These are phyloP conservation scores for Coix lacrymajobi DNA, from an alignment of 176 grass and related monocot species.

Conservation along the genomic window DNA sequence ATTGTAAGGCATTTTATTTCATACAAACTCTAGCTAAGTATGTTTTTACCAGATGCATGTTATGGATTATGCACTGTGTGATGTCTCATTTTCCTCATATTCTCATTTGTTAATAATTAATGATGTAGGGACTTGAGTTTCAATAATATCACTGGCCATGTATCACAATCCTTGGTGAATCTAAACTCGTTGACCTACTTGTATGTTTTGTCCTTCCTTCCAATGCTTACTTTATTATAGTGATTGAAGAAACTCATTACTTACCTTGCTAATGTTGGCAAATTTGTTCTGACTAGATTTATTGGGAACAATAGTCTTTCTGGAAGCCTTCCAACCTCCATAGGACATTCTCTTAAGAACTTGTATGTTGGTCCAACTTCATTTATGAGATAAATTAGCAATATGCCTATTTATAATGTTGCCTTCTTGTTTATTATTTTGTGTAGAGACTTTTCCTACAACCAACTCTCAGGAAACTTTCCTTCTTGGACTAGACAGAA, in stretches of 20 bases:
- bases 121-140: no score
- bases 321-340: constrained; percentile 54
- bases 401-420: not conserved
- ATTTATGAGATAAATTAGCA: not conserved
- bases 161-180: constrained; percentile 52
- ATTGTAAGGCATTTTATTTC: constrained; percentile 36
- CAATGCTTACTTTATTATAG: constrained; percentile 23
- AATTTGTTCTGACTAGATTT: constrained; percentile 52
- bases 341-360: constrained; percentile 32
- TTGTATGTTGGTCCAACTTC: constrained; percentile 34
- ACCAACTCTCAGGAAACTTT: constrained; percentile 67
- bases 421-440: not conserved
- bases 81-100: not conserved
- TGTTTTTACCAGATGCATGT: not conserved
- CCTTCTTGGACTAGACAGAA: constrained; percentile 61
- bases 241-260: not conserved
- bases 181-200: constrained; percentile 27
- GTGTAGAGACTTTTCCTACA: constrained; percentile 82
- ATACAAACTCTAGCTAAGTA: not conserved
- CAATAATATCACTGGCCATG: constrained; percentile 62
- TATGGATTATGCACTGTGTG: not conserved
- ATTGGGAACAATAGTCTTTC: constrained; percentile 76
- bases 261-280: not conserved
- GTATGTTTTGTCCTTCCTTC: constrained; percentile 24
- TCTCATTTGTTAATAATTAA: no score